phyloP scores from a whole-genome alignment of 768 basidiomycete species.

The Peribolospora kevripleyi region DNA sequence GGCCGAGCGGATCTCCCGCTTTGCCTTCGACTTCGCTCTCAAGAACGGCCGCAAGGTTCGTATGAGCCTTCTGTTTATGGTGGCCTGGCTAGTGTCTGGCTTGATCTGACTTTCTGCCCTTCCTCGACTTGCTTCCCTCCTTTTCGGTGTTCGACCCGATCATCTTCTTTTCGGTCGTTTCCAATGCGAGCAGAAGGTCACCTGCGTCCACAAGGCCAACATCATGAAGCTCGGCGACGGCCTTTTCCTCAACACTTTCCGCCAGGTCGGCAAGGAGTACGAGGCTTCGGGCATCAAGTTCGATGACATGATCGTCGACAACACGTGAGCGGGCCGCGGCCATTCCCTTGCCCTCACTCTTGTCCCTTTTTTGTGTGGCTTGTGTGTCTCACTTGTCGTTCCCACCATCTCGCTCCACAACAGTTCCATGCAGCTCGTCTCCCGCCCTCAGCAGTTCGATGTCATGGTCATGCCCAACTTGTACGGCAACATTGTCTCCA shows the following conservation, averaged over 20 bases:
- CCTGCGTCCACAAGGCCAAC: constrained; percentile 99
- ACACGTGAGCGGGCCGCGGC: constrained; percentile 56
- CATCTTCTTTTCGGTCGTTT: not conserved
- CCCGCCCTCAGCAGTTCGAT: constrained; percentile 84
- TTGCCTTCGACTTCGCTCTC: constrained; percentile 94
- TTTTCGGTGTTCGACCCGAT: not conserved
- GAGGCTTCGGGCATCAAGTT: constrained; percentile 67
- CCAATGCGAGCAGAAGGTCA: constrained; percentile 51
- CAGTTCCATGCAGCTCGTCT: constrained; percentile 96
- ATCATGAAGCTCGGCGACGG: constrained; percentile 99
- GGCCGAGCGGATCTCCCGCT: constrained; percentile 84
- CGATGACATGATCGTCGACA: constrained; percentile 99
- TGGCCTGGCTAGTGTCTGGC: not conserved
- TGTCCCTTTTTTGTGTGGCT: not conserved
- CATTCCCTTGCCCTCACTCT: not conserved
- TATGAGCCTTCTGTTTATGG: not conserved
- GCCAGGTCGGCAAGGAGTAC: constrained; percentile 87
- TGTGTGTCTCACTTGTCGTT: constrained; percentile 11
- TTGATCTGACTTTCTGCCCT: not conserved
- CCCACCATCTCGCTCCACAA: not conserved
- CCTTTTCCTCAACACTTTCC: constrained; percentile 95
- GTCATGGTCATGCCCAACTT: constrained; percentile 98
- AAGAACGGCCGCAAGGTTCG: constrained; percentile 91
- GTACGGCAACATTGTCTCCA: constrained; percentile 73
- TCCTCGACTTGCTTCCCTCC: not conserved